Evolutionary conservation across 2,329 filamentous ascomycete genomes (phyloP).

Genomic region (Diatrype stigma): DNA sequence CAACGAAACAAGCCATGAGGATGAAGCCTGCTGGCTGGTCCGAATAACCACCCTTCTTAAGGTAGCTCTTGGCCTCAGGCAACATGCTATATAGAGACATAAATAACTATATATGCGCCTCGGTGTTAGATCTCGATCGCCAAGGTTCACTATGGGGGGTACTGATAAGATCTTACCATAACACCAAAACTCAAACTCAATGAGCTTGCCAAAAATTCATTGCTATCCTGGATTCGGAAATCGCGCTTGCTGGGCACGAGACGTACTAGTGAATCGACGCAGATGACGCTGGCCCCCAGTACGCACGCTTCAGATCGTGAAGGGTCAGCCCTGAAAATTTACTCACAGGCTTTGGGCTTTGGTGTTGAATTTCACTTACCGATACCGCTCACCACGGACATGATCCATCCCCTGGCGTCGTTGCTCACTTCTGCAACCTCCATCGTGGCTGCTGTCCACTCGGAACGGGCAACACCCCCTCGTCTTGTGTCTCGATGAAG

Average conservation of each 20-base stretch:
- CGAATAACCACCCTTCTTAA: slow-evolving; percentile 64
- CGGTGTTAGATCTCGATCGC: neutral
- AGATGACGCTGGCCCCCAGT: slow-evolving; percentile 79
- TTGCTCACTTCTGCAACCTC: slow-evolving; percentile 52
- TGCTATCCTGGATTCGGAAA: slow-evolving; percentile 88
- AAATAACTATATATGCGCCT: slow-evolving; percentile 61
- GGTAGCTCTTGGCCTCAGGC: slow-evolving; percentile 75
- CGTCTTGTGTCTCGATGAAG: slow-evolving; percentile 10
- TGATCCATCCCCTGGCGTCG: slow-evolving; percentile 90
- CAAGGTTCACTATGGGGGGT: neutral
- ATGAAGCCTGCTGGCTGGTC: slow-evolving; percentile 64
- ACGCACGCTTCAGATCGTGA: slow-evolving; percentile 49
- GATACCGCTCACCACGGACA: slow-evolving; percentile 77
- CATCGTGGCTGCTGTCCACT: slow-evolving; percentile 31
- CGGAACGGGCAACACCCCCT: slow-evolving; percentile 11
- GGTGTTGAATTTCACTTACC: too few relatives aligned
- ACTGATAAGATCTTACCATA: slow-evolving; percentile 62
- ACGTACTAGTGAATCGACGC: slow-evolving; percentile 73
- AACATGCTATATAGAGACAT: slow-evolving; percentile 92
- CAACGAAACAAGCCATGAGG: slow-evolving; percentile 65
- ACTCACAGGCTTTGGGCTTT: too few relatives aligned
- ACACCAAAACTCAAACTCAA: slow-evolving; percentile 92
- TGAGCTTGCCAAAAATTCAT: slow-evolving; percentile 79
- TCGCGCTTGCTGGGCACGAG: slow-evolving; percentile 67
- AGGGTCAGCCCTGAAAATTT: slow-evolving; percentile 12